These are phyloP conservation scores for Trichoderma arundinaceum DNA, from an alignment of 2,329 filamentous ascomycete species.

Conservation along the genomic window DNA sequence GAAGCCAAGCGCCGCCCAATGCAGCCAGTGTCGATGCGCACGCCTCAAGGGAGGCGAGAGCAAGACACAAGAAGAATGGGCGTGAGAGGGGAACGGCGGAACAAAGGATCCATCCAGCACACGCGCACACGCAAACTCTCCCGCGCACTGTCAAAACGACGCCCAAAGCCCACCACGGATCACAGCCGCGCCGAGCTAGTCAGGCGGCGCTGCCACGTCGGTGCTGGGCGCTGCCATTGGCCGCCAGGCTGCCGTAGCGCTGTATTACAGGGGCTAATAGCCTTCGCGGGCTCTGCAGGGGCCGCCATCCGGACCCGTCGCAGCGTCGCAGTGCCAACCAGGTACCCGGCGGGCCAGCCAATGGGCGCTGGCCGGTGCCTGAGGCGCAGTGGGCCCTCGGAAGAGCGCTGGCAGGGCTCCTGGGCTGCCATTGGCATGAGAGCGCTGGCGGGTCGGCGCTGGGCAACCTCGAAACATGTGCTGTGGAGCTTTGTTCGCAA, in stretches of 20 bases:
- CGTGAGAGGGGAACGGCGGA: neutral
- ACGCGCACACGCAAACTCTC: neutral
- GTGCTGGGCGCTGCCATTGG: slow-evolving; percentile 24
- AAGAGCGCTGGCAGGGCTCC: slow-evolving; percentile 7
- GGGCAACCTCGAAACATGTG: slow-evolving; percentile 14
- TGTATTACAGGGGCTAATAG: slow-evolving; percentile 29
- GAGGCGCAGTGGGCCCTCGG: slow-evolving; percentile 29
- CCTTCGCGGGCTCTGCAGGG: slow-evolving; percentile 29
- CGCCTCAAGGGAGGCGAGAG: no score
- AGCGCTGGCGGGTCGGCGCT: neutral
- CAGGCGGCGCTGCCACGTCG: slow-evolving; percentile 28
- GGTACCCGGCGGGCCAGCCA: slow-evolving; percentile 40
- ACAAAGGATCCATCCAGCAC: neutral
- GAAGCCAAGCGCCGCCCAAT: slow-evolving; percentile 11
- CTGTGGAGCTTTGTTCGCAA: slow-evolving; percentile 18
- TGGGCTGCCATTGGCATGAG: neutral
- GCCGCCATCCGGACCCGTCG: slow-evolving; percentile 27
- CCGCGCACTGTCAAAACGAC: slow-evolving; percentile 4
- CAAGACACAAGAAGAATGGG: no score
- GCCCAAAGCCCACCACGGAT: neutral
- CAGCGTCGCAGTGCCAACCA: slow-evolving; percentile 37
- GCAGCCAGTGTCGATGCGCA: neutral
- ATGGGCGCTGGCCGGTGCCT: slow-evolving; percentile 39
- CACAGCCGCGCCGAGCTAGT: slow-evolving; percentile 28
- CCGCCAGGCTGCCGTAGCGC: slow-evolving; percentile 23